Conservation (phyloP, 495 filamentous ascomycete species). For the Podospora bellae-mahoneyi region DNA sequence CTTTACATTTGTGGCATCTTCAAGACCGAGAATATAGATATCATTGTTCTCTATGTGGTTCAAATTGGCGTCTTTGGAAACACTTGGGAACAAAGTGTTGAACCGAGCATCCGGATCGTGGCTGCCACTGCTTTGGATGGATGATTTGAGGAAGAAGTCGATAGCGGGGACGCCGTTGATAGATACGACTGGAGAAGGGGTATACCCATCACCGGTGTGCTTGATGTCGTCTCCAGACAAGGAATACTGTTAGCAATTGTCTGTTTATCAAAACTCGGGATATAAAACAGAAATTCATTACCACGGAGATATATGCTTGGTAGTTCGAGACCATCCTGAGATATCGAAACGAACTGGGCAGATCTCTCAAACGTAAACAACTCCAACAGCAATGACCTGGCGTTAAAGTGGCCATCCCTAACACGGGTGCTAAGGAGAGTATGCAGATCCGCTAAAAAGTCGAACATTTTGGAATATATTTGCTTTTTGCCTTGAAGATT, state of each 20-base stretch:
- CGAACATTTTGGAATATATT: conserved; percentile 43
- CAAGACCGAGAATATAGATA: background rate
- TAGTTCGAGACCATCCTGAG: conserved; percentile 13
- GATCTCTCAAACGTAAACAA: conserved; percentile 19
- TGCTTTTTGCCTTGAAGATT: conserved; percentile 16
- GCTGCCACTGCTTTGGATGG: background rate
- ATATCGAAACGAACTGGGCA: conserved; percentile 24
- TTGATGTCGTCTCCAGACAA: conserved; percentile 18
- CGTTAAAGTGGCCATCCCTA: conserved; percentile 20
- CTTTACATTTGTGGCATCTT: conserved; percentile 19
- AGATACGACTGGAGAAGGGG: conserved; percentile 22
- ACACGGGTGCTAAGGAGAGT: conserved; percentile 6
- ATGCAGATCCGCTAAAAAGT: conserved; percentile 43
- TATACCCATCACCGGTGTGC: conserved; percentile 16
- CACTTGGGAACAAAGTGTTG: conserved; percentile 22
- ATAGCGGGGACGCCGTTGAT: conserved; percentile 20
- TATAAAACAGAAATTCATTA: background rate
- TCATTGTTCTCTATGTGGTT: background rate
- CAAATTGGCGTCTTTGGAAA: conserved; percentile 6
- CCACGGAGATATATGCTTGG: conserved; percentile 23
- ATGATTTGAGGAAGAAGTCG: conserved; percentile 14
- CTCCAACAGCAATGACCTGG: conserved; percentile 11
- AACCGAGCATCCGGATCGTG: conserved; percentile 39
- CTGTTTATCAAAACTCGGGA: background rate
- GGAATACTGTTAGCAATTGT: background rate